Percentiles rank a stretch among this genome's conserved stretches.
Evolutionary conservation across 495 filamentous ascomycete species (phyloP).

Genomic region (Geoglossum glabrum): DNA sequence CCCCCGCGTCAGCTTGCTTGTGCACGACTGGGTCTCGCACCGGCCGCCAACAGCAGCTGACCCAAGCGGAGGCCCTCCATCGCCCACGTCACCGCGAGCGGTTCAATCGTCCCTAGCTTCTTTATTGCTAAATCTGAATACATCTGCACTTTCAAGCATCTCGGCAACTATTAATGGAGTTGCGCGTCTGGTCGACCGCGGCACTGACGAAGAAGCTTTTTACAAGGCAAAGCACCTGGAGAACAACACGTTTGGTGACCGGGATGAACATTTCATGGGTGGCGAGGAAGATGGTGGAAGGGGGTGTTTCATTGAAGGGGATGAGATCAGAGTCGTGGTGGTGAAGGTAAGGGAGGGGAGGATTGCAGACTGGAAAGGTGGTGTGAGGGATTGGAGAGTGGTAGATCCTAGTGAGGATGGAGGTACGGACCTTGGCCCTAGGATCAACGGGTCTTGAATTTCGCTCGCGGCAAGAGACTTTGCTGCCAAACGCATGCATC

Average conservation of each 20-base stretch:
- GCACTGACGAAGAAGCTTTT: constrained; percentile 61
- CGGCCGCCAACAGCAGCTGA: constrained; percentile 52
- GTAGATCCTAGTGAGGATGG: not conserved
- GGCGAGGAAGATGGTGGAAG: constrained; percentile 26
- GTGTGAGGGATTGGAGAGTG: constrained; percentile 38
- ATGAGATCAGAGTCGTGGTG: constrained; percentile 51
- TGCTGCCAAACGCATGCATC: not conserved
- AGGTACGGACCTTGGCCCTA: not conserved
- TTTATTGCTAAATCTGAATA: constrained; percentile 76
- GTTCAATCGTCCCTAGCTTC: constrained; percentile 53
- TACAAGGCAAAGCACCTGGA: constrained; percentile 66
- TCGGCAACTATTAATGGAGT: constrained; percentile 80
- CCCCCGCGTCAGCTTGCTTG: constrained; percentile 79
- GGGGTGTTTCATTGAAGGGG: constrained; percentile 43
- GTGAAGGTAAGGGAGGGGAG: constrained; percentile 54
- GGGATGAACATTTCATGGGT: constrained; percentile 27
- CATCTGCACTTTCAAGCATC: constrained; percentile 70
- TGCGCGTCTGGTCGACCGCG: constrained; percentile 47
- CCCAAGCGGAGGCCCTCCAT: constrained; percentile 11
- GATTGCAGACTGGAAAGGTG: constrained; percentile 67
- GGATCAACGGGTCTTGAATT: not conserved
- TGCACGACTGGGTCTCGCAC: constrained; percentile 96
- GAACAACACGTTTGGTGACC: constrained; percentile 65
- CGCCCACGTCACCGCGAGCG: constrained; percentile 41
- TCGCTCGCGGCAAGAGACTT: not conserved